These are phyloP conservation scores for Hypholoma sublateritium DNA, from an alignment of 768 basidiomycete species.

Conservation along the genomic window DNA sequence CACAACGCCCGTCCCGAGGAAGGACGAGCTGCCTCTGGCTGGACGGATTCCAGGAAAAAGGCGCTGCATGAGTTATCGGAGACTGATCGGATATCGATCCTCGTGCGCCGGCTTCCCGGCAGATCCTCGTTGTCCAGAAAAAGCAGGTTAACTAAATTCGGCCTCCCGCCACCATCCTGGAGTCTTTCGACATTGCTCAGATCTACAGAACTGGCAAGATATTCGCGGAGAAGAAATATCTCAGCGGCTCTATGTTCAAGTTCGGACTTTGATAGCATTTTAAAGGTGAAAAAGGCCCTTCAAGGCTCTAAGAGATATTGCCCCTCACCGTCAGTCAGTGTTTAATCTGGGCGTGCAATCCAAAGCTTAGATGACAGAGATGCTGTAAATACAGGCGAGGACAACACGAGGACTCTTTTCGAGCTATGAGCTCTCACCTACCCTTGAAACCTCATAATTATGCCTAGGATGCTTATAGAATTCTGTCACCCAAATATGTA, in stretches of 20 bases:
- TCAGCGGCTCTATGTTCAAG: neutral
- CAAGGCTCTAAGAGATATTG: no score
- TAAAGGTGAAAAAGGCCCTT: no score
- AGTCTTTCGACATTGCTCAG: neutral
- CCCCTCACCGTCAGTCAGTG: no score
- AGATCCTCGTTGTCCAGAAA: conserved; percentile 10
- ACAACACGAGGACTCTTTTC: no score
- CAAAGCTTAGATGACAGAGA: no score
- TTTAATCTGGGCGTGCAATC: no score
- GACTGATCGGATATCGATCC: conserved; percentile 19
- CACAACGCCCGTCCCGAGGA: neutral
- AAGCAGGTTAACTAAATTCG: conserved; percentile 7
- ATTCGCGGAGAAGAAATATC: neutral
- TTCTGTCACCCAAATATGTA: no score
- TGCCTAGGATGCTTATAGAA: no score
- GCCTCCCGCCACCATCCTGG: conserved; percentile 1
- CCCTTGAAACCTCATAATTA: no score
- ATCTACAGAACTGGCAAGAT: neutral
- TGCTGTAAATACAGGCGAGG: no score
- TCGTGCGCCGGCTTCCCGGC: conserved; percentile 14
- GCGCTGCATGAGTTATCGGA: conserved; percentile 17
- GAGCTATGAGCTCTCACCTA: no score
- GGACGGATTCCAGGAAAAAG: conserved; percentile 17
- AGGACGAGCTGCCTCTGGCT: neutral
- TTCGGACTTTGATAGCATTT: no score